Evolutionary conservation across 2,329 filamentous ascomycete genomes (phyloP).

Genomic region (Alternaria ethzedia): DNA sequence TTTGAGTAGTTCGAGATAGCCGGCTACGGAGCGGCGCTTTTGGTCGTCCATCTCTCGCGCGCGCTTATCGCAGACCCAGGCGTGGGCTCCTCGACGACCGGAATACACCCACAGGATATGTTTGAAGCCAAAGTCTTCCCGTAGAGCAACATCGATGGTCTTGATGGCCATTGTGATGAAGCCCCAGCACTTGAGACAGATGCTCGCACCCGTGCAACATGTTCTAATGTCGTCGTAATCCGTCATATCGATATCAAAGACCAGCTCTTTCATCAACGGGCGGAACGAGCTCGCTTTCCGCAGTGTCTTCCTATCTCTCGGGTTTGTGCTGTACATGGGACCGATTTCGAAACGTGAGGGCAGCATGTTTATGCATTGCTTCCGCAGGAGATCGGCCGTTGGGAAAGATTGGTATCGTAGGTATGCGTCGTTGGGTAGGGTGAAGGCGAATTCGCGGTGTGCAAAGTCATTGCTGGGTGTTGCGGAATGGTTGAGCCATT

Average conservation of each 20-base stretch:
- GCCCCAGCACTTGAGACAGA: conserved; percentile 92
- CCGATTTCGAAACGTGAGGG: conserved; percentile 98
- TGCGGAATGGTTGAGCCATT: conserved; percentile 96
- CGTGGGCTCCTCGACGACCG: conserved; percentile 92
- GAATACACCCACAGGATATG: conserved; percentile 99
- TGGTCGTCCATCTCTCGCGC: conserved; percentile 85
- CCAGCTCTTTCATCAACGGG: conserved; percentile 89
- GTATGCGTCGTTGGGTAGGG: conserved; percentile 89
- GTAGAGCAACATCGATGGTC: conserved; percentile 82
- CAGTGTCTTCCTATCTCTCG: conserved; percentile 87
- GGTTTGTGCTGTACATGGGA: conserved; percentile 94
- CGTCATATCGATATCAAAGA: conserved; percentile 99
- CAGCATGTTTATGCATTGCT: conserved; percentile 86
- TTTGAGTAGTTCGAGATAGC: conserved; percentile 88
- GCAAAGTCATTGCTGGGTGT: conserved; percentile 85
- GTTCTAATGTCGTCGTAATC: conserved; percentile 98
- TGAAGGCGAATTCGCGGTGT: conserved; percentile 95
- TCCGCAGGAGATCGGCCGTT: conserved; percentile 76
- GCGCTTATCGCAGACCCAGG: conserved; percentile 94
- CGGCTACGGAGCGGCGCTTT: conserved; percentile 81
- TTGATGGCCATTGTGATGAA: conserved; percentile 99
- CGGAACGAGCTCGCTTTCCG: conserved; percentile 82
- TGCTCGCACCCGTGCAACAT: conserved; percentile 91
- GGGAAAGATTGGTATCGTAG: conserved; percentile 86
- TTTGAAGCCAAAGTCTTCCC: conserved; percentile 94